Conservation (phyloP, 1,139 yeast species). For the Blastobotrys illinoisensis region DNA sequence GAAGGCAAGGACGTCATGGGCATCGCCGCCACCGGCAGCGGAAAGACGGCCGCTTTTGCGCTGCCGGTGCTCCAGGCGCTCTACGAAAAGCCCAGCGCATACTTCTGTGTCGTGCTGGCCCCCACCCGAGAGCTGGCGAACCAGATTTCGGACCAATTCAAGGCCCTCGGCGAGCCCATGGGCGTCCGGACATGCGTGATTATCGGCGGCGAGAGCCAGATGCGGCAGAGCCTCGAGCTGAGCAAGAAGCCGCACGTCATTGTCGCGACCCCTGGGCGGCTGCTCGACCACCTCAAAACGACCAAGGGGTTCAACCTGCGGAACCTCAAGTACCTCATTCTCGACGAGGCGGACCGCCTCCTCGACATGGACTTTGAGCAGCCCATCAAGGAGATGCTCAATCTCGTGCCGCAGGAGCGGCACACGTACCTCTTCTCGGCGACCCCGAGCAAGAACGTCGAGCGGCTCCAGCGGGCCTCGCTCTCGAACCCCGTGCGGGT, state of each 20-base stretch:
- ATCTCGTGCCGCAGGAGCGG: conserved; percentile 78
- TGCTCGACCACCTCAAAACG: conserved; percentile 91
- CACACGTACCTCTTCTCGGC: conserved; percentile 90
- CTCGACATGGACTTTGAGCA: conserved; percentile 97
- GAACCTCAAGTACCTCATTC: conserved; percentile 73
- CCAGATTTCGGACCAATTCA: conserved; percentile 93
- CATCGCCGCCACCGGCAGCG: conserved; percentile 98
- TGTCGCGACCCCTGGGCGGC: conserved; percentile 95
- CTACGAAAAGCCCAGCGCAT: conserved; percentile 84
- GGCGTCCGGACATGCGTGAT: conserved; percentile 82
- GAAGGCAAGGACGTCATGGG: conserved; percentile 96
- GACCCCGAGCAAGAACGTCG: conserved; percentile 93
- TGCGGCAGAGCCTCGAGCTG: conserved; percentile 93
- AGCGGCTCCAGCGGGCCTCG: conserved; percentile 90
- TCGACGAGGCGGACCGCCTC: conserved; percentile 97
- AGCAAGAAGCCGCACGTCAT: conserved; percentile 91
- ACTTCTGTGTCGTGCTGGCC: conserved; percentile 83
- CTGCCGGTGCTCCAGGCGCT: conserved; percentile 85
- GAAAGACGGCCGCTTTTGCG: conserved; percentile 96
- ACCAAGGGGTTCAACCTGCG: conserved; percentile 87
- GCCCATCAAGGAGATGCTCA: conserved; percentile 79
- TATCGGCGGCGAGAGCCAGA: conserved; percentile 98
- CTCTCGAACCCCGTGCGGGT: conserved; percentile 84
- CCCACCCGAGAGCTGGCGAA: conserved; percentile 97
- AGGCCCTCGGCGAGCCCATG: conserved; percentile 86